Conservation (phyloP, 768 basidiomycete species). For the Termitomyces sp. region DNA sequence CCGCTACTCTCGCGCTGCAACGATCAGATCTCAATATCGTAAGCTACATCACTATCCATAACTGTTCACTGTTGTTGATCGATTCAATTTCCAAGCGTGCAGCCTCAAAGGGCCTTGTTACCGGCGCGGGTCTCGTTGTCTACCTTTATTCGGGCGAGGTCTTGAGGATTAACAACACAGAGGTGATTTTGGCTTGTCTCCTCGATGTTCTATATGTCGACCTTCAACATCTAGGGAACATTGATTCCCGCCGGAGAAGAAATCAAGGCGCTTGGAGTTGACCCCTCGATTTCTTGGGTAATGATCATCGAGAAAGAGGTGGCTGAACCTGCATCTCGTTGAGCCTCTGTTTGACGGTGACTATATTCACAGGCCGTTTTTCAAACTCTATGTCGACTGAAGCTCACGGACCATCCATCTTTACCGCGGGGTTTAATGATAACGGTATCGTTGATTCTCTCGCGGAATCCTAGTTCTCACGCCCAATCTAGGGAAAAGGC, state of each 20-base stretch:
- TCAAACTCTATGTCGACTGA: slow-evolving; percentile 67
- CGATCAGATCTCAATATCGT: slow-evolving; percentile 82
- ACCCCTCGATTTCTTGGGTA: slow-evolving; percentile 63
- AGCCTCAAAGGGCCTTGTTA: slow-evolving; percentile 83
- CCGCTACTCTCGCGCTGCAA: slow-evolving; percentile 71
- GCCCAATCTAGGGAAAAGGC: slow-evolving; percentile 74
- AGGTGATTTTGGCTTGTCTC: slow-evolving; percentile 32
- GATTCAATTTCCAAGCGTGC: slow-evolving; percentile 53
- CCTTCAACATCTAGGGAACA: slow-evolving; percentile 42
- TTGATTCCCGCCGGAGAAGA: slow-evolving; percentile 77
- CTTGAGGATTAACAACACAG: slow-evolving; percentile 47
- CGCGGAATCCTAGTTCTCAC: not conserved
- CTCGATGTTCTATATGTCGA: not conserved
- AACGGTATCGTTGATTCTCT: slow-evolving; percentile 44
- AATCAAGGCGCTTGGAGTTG: slow-evolving; percentile 54
- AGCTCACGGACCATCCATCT: slow-evolving; percentile 40
- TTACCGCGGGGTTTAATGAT: slow-evolving; percentile 65
- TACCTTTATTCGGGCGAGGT: slow-evolving; percentile 49
- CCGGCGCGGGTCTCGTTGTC: slow-evolving; percentile 58
- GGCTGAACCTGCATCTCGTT: slow-evolving; percentile 3
- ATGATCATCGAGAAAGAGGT: slow-evolving; percentile 95
- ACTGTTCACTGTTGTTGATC: not conserved
- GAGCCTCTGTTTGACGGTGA: not conserved
- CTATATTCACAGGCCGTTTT: slow-evolving; percentile 76
- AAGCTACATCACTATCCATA: slow-evolving; percentile 11